These are phyloP conservation scores for Syzygium malaccense DNA, from an alignment of 441 rosid species.

Conservation along the genomic window DNA sequence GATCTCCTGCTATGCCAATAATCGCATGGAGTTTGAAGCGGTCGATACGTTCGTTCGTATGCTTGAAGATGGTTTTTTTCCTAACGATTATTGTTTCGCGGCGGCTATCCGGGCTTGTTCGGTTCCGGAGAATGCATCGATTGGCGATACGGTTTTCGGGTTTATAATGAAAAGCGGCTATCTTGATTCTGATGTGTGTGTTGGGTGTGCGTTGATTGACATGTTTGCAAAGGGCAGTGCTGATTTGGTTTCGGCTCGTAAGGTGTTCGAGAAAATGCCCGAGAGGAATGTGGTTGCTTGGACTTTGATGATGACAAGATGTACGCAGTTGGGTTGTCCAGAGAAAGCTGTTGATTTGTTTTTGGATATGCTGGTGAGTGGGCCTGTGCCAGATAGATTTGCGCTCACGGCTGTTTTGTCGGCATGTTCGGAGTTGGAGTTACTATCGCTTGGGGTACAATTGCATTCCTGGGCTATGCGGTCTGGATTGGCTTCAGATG, in stretches of 20 bases:
- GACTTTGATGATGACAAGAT: neutral
- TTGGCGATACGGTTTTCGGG: neutral
- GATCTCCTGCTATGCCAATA: neutral
- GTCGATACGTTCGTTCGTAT: neutral
- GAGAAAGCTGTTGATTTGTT: neutral
- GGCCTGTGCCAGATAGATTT: neutral
- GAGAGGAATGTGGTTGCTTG: neutral
- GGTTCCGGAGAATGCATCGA: neutral
- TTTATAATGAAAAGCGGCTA: neutral
- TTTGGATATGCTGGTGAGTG: neutral
- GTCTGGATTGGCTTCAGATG: neutral
- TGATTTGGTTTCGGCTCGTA: neutral
- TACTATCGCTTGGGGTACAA: neutral
- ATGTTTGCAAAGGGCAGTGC: neutral
- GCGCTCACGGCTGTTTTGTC: neutral
- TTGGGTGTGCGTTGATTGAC: neutral
- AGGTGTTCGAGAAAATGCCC: neutral
- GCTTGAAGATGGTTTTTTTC: neutral
- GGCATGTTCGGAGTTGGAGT: neutral
- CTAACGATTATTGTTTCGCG: neutral
- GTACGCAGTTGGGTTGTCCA: neutral
- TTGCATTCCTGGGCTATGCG: neutral
- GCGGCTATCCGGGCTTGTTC: neutral
- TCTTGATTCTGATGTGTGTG: neutral
- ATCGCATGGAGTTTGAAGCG: neutral